Percentiles rank a stretch among this genome's conserved stretches.
Evolutionary conservation across 306 rosid genomes (phyloP).

Genomic region (Abrus precatorius): DNA sequence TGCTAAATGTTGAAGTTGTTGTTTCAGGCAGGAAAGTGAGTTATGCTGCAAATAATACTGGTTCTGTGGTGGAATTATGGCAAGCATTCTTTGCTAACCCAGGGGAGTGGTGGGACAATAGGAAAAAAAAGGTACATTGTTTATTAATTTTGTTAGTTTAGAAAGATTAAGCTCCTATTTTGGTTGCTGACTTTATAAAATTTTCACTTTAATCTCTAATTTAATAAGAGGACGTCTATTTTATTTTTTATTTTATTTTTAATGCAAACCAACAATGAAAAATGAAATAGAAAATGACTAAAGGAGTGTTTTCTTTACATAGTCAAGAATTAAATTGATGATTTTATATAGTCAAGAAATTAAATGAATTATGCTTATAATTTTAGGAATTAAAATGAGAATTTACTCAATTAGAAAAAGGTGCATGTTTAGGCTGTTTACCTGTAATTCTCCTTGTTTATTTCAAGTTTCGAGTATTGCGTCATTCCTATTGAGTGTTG

Average conservation of each 20-base stretch:
- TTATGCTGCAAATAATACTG: slow-evolving; percentile 54
- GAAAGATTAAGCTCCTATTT: neutral
- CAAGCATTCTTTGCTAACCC: slow-evolving; percentile 71
- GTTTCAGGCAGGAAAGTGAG: slow-evolving; percentile 65
- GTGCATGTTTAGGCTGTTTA: neutral
- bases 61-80: slow-evolving; percentile 81
- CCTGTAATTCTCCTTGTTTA: neutral
- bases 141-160: slow-evolving; percentile 4
- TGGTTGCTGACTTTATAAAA: too few species aligned
- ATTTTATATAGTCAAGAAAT: too few species aligned
- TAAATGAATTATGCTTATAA: too few species aligned
- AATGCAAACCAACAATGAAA: too few species aligned
- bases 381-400: too few species aligned
- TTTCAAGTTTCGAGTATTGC: slow-evolving; percentile 16
- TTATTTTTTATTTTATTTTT: too few species aligned
- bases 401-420: neutral
- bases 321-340: too few species aligned
- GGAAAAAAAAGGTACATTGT: slow-evolving; percentile 53
- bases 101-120: slow-evolving; percentile 67
- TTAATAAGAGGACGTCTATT: too few species aligned
- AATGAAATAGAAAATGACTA: too few species aligned
- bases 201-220: too few species aligned
- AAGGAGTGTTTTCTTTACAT: too few species aligned
- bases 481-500: neutral
- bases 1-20: neutral